Conservation (phyloP, 176 grass and related monocot genomes). For the Carex parvula region DNA sequence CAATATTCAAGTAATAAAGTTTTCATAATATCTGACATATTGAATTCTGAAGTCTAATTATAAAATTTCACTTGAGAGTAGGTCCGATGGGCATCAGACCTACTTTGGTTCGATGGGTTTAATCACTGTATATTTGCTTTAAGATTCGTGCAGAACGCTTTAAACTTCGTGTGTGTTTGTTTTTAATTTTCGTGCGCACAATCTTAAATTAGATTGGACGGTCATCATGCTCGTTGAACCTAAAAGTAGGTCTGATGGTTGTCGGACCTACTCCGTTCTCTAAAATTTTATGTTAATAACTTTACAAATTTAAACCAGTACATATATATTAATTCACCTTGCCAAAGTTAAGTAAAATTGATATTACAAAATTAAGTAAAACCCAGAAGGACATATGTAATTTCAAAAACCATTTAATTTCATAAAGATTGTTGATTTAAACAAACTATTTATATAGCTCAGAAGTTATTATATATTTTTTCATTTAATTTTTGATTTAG, state of each 20-base stretch:
- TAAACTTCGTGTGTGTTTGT: too few relatives aligned
- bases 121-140: too few relatives aligned
- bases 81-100: too few relatives aligned
- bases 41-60: background rate
- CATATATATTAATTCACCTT: background rate
- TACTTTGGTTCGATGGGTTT: too few relatives aligned
- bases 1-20: background rate
- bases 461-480: background rate
- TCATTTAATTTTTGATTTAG: background rate
- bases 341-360: background rate
- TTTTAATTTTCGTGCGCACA: too few relatives aligned
- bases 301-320: background rate
- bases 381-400: background rate
- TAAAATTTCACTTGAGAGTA: too few relatives aligned
- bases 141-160: too few relatives aligned
- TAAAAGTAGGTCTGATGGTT: too few relatives aligned
- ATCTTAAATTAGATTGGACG: too few relatives aligned
- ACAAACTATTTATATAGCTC: background rate
- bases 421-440: background rate
- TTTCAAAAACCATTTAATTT: background rate
- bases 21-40: background rate
- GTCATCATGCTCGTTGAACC: too few relatives aligned
- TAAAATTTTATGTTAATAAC: background rate
- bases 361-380: background rate
- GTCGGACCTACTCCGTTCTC: too few relatives aligned